Evolutionary conservation across 345 rosid genomes (phyloP).

Genomic region (Punica granatum): DNA sequence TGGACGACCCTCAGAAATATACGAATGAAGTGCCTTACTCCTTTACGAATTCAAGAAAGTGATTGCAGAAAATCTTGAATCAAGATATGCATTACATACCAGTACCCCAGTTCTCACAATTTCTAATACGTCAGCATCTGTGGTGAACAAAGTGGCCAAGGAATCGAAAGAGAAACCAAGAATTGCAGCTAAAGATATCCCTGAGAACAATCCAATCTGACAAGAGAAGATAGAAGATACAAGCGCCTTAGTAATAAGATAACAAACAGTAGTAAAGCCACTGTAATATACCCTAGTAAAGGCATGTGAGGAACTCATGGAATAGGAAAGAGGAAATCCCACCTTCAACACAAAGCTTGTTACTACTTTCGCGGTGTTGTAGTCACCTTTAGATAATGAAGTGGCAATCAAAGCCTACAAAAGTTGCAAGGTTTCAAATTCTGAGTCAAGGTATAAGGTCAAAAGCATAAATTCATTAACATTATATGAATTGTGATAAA

Average conservation of each 20-base stretch:
- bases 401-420: slow-evolving; percentile 77
- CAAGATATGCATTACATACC: slow-evolving; percentile 32
- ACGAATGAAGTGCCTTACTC: neutral
- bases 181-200: slow-evolving; percentile 58
- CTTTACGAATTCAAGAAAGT: neutral
- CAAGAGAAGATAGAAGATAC: slow-evolving; percentile 6
- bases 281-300: neutral
- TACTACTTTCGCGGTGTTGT: slow-evolving; percentile 54
- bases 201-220: slow-evolving; percentile 74
- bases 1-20: neutral
- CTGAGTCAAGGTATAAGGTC: neutral
- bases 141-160: slow-evolving; percentile 67
- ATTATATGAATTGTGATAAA: no score
- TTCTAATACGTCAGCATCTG: slow-evolving; percentile 59
- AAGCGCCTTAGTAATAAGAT: neutral
- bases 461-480: neutral
- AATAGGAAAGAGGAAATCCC: slow-evolving; percentile 13
- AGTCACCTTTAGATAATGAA: slow-evolving; percentile 63
- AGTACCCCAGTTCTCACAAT: slow-evolving; percentile 67
- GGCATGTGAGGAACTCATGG: neutral
- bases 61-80: neutral
- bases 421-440: neutral
- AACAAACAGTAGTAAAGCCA: neutral
- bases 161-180: slow-evolving; percentile 63
- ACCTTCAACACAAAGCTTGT: slow-evolving; percentile 73